Percentiles rank a stretch among this genome's conserved stretches.
Conservation (phyloP, 2,329 filamentous ascomycete species). For the Trichoderma citrinoviride region DNA sequence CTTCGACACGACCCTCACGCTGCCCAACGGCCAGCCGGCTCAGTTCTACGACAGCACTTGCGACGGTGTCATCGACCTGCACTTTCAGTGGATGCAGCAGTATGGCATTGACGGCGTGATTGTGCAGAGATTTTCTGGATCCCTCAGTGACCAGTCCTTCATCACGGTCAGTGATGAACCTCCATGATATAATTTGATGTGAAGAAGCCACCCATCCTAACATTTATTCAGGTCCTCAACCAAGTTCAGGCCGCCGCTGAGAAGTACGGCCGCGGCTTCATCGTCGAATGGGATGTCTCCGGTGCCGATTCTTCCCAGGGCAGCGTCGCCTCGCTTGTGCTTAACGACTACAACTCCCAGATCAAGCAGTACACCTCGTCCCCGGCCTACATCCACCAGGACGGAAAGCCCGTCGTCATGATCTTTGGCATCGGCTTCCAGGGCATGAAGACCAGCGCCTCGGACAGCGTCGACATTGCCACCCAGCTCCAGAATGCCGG, state of each 20-base stretch:
- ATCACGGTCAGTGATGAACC: not conserved
- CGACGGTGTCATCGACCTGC: conserved; percentile 11
- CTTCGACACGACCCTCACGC: conserved; percentile 12
- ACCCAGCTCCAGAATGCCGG: conserved; percentile 14
- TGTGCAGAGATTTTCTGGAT: conserved; percentile 9
- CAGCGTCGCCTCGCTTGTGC: conserved; percentile 5
- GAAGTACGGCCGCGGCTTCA: conserved; percentile 19
- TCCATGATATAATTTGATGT: not conserved
- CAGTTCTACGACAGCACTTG: conserved; percentile 14
- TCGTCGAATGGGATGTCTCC: conserved; percentile 18
- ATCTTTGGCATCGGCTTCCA: conserved; percentile 15
- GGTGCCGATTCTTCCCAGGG: conserved; percentile 11
- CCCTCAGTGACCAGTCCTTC: conserved; percentile 3
- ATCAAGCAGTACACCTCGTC: conserved; percentile 13
- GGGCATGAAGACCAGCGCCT: not conserved
- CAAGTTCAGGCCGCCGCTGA: conserved; percentile 15
- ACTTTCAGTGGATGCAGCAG: conserved; percentile 19
- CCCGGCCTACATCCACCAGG: conserved; percentile 17
- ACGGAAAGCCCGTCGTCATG: conserved; percentile 17
- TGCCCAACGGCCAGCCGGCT: conserved; percentile 15
- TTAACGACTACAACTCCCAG: conserved; percentile 16
- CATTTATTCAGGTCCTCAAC: not conserved
- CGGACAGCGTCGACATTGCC: conserved; percentile 2
- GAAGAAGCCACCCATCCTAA: not conserved
- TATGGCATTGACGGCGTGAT: conserved; percentile 16